Base-by-base conservation (phyloP, 345 rosid species). In the Melaleuca quinquenervia region DNA sequence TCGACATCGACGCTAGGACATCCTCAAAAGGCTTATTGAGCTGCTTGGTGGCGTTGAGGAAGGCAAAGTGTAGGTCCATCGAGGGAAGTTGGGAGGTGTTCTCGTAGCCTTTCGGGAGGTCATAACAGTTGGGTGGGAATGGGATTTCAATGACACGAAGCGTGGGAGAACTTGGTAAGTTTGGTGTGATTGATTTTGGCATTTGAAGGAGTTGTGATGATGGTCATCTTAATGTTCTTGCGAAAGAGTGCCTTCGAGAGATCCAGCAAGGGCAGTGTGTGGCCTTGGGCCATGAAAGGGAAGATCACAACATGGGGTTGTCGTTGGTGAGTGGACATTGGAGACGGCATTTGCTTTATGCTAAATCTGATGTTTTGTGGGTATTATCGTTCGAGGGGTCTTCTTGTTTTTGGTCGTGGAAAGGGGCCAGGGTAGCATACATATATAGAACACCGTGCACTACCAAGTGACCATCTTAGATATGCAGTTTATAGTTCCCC, bases 211-310 rank as follows among this genome's bases (percentile, higher is more conserved):
- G 91, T 89, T 24, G 92, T 87, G 85, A 91, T 76, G 85, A 88
- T 84, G 56, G 87, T 91, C 14, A 88, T 88, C 26, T 60, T 50
- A 85, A 91, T 82, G 52, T 76, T 60, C 36, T 52, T 84, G 75
- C 12, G 45, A 1, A 90, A 70, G 13, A 89, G 84, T 78, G 90
- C 87, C 70, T 84, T 87, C 50, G 90, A 76, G 1, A 90, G 87
- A 87, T 88, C 89, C 1, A 90, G 89, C n/a, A 87, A 60, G 27
- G 89, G 90, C 32, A 89, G 86, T 9, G 86, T 89, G 82, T 90
- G 92, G 75, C 92, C 90, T 41, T 90, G 89, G 75, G 92, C 89
- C 90, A 90, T 90, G 89, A 89, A 89, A 7, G 90, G 92, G 75
- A 89, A 90, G 45, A 90, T 82, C 3, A 89, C 86, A 3, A 90